Evolutionary conservation across 306 rosid species (phyloP), one percentile per base, ranked within the genome.

Genomic region (Cicer cuneatum): DNA sequence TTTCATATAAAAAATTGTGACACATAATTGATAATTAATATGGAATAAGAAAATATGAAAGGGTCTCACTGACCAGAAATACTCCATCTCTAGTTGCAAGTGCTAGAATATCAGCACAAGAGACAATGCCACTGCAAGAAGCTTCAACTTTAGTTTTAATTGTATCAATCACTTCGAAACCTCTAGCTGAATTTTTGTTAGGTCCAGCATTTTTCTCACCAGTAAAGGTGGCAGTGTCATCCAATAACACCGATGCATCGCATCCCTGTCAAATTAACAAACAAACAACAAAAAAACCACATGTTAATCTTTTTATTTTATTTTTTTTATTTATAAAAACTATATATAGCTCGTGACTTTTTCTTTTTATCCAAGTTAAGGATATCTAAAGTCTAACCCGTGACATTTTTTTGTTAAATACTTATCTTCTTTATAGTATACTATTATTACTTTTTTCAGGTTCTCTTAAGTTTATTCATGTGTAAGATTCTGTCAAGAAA

Each of bases 81-180:
- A 91, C 81, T 24, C 95, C 92, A 62, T 94, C 98, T 68, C 87
- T 77, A 7, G 92, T 58, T 0, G 97, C 96, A 6, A 94, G 89
- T 10, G 97, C 95, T 19, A 91, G 85, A 24, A 94, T 88, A 78
- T 92, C 97, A 0, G 97, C 96, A 72, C 99, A 94, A 7, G 96
- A 92, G 1, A 92, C 97, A 0, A 79, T 90, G 72, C 69, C 88
- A 0, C 18, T 87, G 78, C 99, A 94, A 60, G 87, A 74, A 21
- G 93, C 84, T 82, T 94, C 97, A 9, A 94, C 97, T 0, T 66
- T 71, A 0, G 82, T 76, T 81, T 91, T 94, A 70, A 94, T 85
- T 29, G 78, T 2, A 47, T 93, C 98, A 33, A 89, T 93, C 69
- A 93, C 96, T 77, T 88, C 89, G 10, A 69, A 91, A 6, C 93